These are phyloP conservation scores for Zygoascus tannicola DNA, from an alignment of 805 yeast genomes.

Conservation along the genomic window DNA sequence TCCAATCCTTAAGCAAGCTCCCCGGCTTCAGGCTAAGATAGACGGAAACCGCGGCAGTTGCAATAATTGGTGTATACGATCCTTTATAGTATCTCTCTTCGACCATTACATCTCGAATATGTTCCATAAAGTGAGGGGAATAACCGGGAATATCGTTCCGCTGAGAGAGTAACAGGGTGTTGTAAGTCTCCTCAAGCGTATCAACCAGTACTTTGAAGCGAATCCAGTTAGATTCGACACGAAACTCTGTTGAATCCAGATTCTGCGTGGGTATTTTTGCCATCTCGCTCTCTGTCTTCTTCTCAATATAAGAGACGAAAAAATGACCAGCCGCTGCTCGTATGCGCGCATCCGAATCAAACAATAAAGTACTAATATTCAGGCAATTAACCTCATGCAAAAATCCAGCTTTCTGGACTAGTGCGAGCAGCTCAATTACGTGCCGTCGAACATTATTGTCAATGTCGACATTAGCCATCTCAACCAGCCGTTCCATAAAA, in stretches of 20 bases:
- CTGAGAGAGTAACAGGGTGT: background rate
- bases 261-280: background rate
- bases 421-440: constrained; percentile 44
- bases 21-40: background rate
- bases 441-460: constrained; percentile 46
- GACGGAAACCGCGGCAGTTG: constrained; percentile 11
- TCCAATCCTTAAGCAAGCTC: constrained; percentile 25
- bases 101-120: background rate
- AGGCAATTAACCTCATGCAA: constrained; percentile 50
- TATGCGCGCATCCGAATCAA: constrained; percentile 28
- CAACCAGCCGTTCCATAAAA: constrained; percentile 55
- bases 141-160: background rate
- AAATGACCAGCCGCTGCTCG: constrained; percentile 47
- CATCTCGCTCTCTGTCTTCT: background rate
- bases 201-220: background rate
- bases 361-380: constrained; percentile 33
- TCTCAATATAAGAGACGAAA: constrained; percentile 11
- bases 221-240: background rate
- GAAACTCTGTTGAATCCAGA: background rate
- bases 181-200: background rate
- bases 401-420: constrained; percentile 51
- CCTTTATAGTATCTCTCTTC: background rate
- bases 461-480: constrained; percentile 48
- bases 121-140: background rate
- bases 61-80: constrained; percentile 9